These are phyloP conservation scores for Xylaria sp. DNA, from an alignment of 2,329 filamentous ascomycete genomes.

Conservation along the genomic window DNA sequence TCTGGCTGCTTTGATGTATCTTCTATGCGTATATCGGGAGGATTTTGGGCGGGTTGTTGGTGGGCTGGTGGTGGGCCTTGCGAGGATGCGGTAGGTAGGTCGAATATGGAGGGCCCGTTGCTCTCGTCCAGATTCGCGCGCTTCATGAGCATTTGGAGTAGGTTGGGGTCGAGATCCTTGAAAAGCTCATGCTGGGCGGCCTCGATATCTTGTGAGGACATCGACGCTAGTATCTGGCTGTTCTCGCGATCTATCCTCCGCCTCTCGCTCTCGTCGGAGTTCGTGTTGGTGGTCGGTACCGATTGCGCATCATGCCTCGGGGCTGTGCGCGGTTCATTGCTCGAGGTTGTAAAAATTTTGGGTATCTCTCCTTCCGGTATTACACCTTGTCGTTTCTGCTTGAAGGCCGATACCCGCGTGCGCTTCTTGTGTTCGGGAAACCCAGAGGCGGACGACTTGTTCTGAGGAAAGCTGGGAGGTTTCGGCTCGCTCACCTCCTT, in stretches of 20 bases:
- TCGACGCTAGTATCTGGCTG: conserved; percentile 68
- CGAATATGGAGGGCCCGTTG: conserved; percentile 48
- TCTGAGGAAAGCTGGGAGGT: conserved; percentile 64
- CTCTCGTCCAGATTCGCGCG: conserved; percentile 74
- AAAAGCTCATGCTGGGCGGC: conserved; percentile 81
- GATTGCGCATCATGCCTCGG: conserved; percentile 22
- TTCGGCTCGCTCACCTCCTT: conserved; percentile 62
- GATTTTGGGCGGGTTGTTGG: conserved; percentile 4
- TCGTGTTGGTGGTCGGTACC: conserved; percentile 14
- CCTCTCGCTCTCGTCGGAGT: conserved; percentile 60
- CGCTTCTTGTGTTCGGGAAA: conserved; percentile 91
- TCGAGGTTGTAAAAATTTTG: conserved; percentile 22
- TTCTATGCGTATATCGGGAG: conserved; percentile 29
- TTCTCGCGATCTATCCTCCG: conserved; percentile 83
- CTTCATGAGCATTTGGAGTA: conserved; percentile 76
- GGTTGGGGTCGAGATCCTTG: conserved; percentile 70
- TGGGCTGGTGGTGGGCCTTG: conserved; percentile 11
- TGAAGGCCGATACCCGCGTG: conserved; percentile 74
- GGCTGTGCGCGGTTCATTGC: conserved; percentile 27
- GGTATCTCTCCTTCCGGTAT: conserved; percentile 31
- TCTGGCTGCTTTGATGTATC: conserved; percentile 22
- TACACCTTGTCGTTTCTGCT: conserved; percentile 60
- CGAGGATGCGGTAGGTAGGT: conserved; percentile 30
- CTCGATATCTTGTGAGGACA: conserved; percentile 83
- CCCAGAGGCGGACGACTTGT: conserved; percentile 63